Evolutionary conservation across 208 protist genomes (phyloP).

Genomic region (Leishmania mexicana): DNA sequence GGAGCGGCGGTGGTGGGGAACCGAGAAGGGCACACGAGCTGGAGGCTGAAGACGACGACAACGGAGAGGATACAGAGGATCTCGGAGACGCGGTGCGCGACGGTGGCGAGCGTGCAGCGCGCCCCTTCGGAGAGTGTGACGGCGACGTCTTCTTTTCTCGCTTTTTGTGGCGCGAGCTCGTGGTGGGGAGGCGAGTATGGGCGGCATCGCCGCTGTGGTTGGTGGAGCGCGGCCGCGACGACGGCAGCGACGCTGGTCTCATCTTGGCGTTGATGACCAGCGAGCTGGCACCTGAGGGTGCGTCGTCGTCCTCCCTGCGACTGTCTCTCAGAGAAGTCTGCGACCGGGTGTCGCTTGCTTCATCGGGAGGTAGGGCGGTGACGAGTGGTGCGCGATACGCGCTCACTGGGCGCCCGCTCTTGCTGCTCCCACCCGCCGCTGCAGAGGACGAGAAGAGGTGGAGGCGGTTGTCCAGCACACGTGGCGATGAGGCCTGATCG

Average conservation of each 20-base stretch:
- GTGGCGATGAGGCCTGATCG: constrained; percentile 21
- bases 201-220: neutral
- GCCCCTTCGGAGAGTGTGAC: neutral
- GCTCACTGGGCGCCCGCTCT: neutral
- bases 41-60: neutral
- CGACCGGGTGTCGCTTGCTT: neutral
- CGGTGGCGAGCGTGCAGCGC: neutral
- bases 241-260: neutral
- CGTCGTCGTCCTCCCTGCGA: neutral
- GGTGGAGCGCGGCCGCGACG: neutral
- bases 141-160: no score
- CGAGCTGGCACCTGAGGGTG: neutral
- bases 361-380: neutral
- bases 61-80: neutral
- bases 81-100: constrained; percentile 1
- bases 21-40: neutral
- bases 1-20: neutral
- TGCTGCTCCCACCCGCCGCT: neutral
- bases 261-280: neutral
- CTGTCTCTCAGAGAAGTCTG: neutral
- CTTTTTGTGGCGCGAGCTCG: neutral
- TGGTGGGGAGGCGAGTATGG: neutral
- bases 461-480: constrained; percentile 29
- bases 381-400: neutral
- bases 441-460: neutral